Conservation (phyloP, 306 rosid genomes). For the Pyrus betulifolia region DNA sequence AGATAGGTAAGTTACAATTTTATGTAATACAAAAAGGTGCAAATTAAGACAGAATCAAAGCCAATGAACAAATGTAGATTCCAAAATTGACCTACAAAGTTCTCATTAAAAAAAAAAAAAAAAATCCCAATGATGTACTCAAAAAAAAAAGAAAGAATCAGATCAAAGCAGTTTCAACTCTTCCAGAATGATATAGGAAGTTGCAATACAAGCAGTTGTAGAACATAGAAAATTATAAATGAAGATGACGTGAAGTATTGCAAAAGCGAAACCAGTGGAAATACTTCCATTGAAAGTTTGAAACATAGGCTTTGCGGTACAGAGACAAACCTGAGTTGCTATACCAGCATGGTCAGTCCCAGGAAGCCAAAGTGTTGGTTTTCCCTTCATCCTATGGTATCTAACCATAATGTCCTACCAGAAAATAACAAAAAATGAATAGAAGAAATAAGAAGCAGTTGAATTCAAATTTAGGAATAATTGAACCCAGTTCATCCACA, state of each 20-base stretch:
- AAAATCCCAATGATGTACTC: neutral
- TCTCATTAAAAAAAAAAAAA: neutral
- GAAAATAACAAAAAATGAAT: neutral
- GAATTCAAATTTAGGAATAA: neutral
- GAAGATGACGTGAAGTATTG: neutral
- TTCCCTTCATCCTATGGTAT: constrained; percentile 93
- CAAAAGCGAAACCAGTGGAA: neutral
- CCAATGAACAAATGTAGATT: neutral
- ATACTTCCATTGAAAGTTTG: neutral
- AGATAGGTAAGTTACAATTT: neutral
- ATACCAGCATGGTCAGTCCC: constrained; percentile 99
- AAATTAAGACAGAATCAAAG: too few relatives aligned
- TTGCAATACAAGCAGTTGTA: neutral
- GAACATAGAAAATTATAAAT: neutral
- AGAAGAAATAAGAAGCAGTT: neutral
- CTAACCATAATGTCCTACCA: constrained; percentile 93
- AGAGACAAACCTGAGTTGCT: constrained; percentile 82
- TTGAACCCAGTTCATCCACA: neutral
- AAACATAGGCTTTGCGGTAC: neutral
- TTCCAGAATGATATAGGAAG: neutral
- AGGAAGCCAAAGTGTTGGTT: constrained; percentile 95
- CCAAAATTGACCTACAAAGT: neutral
- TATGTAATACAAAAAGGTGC: neutral
- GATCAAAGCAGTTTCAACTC: neutral
- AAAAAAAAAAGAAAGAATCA: neutral